Evolutionary conservation across 306 rosid species (phyloP).

Genomic region (Psophocarpus tetragonolobus): DNA sequence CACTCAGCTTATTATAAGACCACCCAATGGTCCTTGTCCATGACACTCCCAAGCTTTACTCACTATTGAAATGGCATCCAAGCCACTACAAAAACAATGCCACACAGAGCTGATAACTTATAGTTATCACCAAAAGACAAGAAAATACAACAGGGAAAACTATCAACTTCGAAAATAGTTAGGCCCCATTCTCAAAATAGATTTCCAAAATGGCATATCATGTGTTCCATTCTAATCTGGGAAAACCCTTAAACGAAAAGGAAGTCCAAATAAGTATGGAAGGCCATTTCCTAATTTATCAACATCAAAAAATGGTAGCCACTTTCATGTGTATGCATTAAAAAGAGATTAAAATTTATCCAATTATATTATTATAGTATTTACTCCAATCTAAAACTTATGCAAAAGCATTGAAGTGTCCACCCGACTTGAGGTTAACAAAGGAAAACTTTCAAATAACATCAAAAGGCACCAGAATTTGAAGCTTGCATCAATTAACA

Average conservation of each 20-base stretch:
- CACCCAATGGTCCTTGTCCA: background rate
- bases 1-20: background rate
- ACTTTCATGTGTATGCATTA: background rate
- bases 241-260: constrained; percentile 4
- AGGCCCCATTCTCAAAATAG: background rate
- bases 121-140: background rate
- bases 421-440: background rate
- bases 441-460: background rate
- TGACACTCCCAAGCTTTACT: background rate
- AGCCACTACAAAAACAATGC: background rate
- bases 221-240: background rate
- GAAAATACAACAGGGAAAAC: background rate
- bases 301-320: background rate
- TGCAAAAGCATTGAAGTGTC: background rate
- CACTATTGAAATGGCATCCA: background rate
- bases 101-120: background rate
- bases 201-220: background rate
- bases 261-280: background rate
- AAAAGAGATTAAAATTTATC: background rate
- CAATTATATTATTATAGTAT: background rate
- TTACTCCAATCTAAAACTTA: background rate
- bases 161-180: background rate
- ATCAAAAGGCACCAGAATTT: constrained; percentile 4
- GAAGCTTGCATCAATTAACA: constrained; percentile 27
- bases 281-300: background rate